Conservation (phyloP, 768 basidiomycete species). For the Tremella yokohamensis region DNA sequence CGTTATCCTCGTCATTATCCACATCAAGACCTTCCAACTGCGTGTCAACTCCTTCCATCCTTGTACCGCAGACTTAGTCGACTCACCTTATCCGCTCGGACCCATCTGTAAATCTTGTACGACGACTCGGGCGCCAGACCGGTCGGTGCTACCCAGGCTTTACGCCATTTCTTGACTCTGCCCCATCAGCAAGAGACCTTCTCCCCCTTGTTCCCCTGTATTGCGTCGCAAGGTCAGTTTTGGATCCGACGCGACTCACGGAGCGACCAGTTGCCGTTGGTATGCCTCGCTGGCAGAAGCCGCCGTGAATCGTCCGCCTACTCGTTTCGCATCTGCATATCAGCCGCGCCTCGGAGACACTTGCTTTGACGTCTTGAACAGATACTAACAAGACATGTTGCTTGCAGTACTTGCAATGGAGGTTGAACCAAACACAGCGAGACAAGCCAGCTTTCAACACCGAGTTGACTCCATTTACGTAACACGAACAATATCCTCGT, state of each 20-base stretch:
- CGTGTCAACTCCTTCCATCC: conserved; percentile 8
- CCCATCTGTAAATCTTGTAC: conserved; percentile 48
- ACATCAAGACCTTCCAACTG: conserved; percentile 28
- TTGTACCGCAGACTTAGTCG: neutral
- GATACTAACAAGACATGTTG: no score
- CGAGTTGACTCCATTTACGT: no score
- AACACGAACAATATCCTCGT: no score
- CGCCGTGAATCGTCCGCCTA: conserved; percentile 25
- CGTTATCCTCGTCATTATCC: conserved; percentile 19
- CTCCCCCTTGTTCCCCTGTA: no score
- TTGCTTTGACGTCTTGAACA: no score
- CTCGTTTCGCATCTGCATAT: conserved; percentile 1
- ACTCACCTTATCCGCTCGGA: conserved; percentile 27
- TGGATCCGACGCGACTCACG: conserved; percentile 20
- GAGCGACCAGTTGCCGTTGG: conserved; percentile 38
- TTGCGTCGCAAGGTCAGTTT: neutral
- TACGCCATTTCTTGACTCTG: conserved; percentile 45
- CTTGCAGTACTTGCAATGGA: no score
- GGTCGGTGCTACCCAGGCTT: conserved; percentile 39
- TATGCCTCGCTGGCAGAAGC: conserved; percentile 31
- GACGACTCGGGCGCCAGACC: conserved; percentile 41
- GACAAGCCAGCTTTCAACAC: no score
- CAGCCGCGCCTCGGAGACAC: no score
- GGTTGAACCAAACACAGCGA: no score
- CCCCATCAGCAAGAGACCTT: neutral